Percentiles rank a stretch among this genome's conserved stretches.
phyloP scores from a whole-genome alignment of 495 filamentous ascomycete genomes.

The Rhypophila decipiens region DNA sequence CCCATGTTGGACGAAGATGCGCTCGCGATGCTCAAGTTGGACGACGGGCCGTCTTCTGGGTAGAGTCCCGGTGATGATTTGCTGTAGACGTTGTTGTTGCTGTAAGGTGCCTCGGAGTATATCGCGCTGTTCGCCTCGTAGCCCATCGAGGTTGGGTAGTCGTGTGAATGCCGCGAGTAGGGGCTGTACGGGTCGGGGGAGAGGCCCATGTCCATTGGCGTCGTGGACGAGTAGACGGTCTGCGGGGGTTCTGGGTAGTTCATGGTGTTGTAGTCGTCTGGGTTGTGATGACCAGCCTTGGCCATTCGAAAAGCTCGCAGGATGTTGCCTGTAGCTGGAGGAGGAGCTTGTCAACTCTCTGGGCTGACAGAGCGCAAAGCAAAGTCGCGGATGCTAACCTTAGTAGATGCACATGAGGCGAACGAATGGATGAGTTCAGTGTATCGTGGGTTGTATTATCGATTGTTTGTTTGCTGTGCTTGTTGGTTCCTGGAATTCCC shows the following conservation, averaged over 20 bases:
- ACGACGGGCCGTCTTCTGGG: constrained; percentile 40
- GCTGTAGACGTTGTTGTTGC: constrained; percentile 28
- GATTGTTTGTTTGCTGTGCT: neutral
- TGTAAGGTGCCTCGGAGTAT: constrained; percentile 31
- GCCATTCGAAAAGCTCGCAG: constrained; percentile 7
- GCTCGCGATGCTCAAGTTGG: constrained; percentile 67
- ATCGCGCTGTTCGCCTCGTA: constrained; percentile 24
- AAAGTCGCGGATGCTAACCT: constrained; percentile 6
- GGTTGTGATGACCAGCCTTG: constrained; percentile 16
- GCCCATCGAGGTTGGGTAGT: constrained; percentile 32
- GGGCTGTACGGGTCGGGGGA: constrained; percentile 32
- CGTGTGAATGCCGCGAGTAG: constrained; percentile 33
- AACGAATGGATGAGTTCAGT: neutral
- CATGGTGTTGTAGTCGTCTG: constrained; percentile 35
- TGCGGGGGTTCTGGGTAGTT: constrained; percentile 39
- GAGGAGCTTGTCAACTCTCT: constrained; percentile 9
- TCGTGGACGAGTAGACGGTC: constrained; percentile 26
- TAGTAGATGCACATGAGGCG: constrained; percentile 10
- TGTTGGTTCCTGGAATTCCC: neutral
- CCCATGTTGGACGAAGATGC: constrained; percentile 75
- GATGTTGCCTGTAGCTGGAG: constrained; percentile 5
- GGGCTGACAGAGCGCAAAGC: neutral
- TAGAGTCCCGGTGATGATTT: constrained; percentile 36
- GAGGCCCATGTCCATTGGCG: constrained; percentile 35
- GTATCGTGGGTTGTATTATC: neutral